These are phyloP conservation scores for Dimocarpus longan DNA, from an alignment of 345 rosid species.

Conservation along the genomic window DNA sequence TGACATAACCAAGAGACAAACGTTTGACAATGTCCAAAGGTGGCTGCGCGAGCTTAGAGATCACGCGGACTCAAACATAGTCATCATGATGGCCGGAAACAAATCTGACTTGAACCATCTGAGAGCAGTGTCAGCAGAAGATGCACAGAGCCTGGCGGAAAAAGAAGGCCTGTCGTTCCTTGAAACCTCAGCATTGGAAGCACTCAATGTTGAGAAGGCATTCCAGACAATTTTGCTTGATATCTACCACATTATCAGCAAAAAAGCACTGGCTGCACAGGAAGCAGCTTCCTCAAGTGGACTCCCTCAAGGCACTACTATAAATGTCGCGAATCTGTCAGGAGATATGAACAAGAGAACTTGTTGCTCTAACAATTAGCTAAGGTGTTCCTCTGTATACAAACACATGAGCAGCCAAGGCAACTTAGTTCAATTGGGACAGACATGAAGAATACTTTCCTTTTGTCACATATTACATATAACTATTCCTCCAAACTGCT, in stretches of 20 bases:
- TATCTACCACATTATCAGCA: constrained; percentile 60
- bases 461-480: constrained; percentile 2
- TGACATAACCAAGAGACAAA: constrained; percentile 70
- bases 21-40: constrained; percentile 60
- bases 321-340: constrained; percentile 57
- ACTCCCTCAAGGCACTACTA: constrained; percentile 64
- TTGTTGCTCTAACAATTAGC: constrained; percentile 55
- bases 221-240: constrained; percentile 63
- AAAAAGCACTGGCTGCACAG: constrained; percentile 63
- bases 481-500: constrained; percentile 2
- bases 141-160: constrained; percentile 48
- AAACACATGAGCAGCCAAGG: background rate
- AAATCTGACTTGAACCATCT: constrained; percentile 66
- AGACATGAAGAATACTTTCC: constrained; percentile 1
- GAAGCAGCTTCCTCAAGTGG: constrained; percentile 51
- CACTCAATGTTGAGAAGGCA: constrained; percentile 58
- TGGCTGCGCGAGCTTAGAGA: constrained; percentile 71
- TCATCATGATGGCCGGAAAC: constrained; percentile 73
- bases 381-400: background rate
- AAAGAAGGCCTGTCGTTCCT: constrained; percentile 54
- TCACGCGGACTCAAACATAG: constrained; percentile 77
- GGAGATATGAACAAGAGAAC: constrained; percentile 41
- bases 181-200: constrained; percentile 67
- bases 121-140: constrained; percentile 40
- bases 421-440: constrained; percentile 10